Evolutionary conservation across 805 yeast genomes (phyloP).

Genomic region (Gaillardinia entomophila): DNA sequence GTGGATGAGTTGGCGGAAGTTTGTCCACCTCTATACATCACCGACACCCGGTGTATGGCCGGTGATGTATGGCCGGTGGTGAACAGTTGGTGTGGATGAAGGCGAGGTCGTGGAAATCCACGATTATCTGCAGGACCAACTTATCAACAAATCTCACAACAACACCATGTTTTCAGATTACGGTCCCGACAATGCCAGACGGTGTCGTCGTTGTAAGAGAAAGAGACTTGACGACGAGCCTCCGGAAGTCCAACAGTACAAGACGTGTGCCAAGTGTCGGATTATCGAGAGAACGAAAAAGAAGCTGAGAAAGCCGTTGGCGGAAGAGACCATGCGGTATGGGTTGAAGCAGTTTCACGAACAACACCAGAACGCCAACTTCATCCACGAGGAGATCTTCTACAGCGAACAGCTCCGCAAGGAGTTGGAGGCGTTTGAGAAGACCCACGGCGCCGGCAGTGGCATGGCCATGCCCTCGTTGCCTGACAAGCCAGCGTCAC

Average conservation of each 20-base stretch:
- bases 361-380: slow-evolving; percentile 25
- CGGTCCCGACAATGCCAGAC: slow-evolving; percentile 17
- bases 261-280: slow-evolving; percentile 55
- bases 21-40: too few species aligned
- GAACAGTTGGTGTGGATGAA: too few species aligned
- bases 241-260: slow-evolving; percentile 50
- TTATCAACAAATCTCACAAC: too few species aligned
- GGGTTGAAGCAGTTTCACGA: slow-evolving; percentile 41
- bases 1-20: too few species aligned
- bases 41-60: too few species aligned
- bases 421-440: slow-evolving; percentile 1
- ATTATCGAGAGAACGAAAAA: slow-evolving; percentile 45
- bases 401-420: slow-evolving; percentile 4
- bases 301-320: slow-evolving; percentile 40
- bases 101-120: too few species aligned
- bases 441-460: background rate
- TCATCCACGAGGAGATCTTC: slow-evolving; percentile 25
- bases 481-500: background rate
- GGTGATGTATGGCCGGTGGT: too few species aligned
- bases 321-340: slow-evolving; percentile 41
- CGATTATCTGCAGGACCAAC: too few species aligned
- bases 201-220: slow-evolving; percentile 54
- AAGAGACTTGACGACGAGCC: slow-evolving; percentile 52
- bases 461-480: background rate
- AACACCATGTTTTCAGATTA: background rate